Evolutionary conservation across 768 basidiomycete species (phyloP), one percentile per base, ranked within the genome.

Genomic region (Favolaschia claudopus): DNA sequence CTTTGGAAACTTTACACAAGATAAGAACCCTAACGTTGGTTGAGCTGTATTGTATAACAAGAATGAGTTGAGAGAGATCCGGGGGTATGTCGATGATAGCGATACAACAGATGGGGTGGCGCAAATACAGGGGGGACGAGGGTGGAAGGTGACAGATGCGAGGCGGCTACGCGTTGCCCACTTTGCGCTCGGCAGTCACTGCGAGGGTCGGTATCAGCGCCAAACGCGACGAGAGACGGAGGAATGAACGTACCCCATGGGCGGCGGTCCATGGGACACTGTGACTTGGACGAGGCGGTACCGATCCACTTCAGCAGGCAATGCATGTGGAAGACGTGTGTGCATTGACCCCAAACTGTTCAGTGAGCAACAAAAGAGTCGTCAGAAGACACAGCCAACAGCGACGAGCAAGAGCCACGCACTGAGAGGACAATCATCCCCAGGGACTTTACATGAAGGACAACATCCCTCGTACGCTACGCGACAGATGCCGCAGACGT

Each of bases 281-380:
- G 94, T 66, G 91, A 89, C 72, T 98, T 98, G 32, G 92, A 95
- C 14, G 92, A 87, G 5, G 86, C 77, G 0, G 95, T 96, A 4
- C 89, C 89, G 58, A 98, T 86, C 97, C 97, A 99, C 73, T 98
- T 97, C 63, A 96, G 82, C 13, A 99, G 77, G 75, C 96, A 99
- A 72, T 99, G 96, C 93, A 98, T 95, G 72, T 99, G 97, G 70
- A 99, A 99, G 55, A 97, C 88, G 72, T 99, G 97, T 7, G 88
- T 93, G 70, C 96, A 99, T 76, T 97, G 89, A 31, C 97, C 97
- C 93, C 95, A 99, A 51, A 99, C 96, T 99, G 63, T 6, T 29
- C 48, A 3, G 36, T 24, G 37, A 29, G 15, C 27, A 22, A 51
- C 4, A 42, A 38, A 22, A 32, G 32, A 37, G 17, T 13, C 28